Conservation (phyloP, 73 alveolate genomes). For the Blepharisma stoltei region DNA sequence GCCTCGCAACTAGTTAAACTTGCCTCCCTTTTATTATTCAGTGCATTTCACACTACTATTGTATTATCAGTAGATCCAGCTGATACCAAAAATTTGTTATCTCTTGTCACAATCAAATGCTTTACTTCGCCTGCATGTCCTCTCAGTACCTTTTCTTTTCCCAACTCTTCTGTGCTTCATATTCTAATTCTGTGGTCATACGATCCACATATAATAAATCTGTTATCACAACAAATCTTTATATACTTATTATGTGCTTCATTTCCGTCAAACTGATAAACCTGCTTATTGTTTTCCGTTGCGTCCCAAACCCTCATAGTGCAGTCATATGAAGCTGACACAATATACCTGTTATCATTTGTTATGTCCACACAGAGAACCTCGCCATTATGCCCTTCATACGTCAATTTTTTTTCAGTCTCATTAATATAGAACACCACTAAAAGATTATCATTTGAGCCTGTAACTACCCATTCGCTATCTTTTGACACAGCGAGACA, state of each 20-base stretch:
- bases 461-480: too few relatives aligned
- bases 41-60: not conserved
- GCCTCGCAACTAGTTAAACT: not conserved
- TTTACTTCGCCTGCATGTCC: not conserved
- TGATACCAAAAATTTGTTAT: not conserved
- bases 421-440: too few relatives aligned
- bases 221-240: not conserved
- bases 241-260: not conserved
- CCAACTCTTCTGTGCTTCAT: not conserved
- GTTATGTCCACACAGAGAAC: too few relatives aligned
- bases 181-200: not conserved
- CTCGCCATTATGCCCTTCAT: too few relatives aligned
- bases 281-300: not conserved
- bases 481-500: too few relatives aligned
- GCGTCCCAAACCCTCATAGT: too few relatives aligned
- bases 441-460: too few relatives aligned
- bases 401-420: too few relatives aligned
- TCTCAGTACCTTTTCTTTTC: not conserved
- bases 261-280: not conserved
- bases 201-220: not conserved
- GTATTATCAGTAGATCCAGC: not conserved
- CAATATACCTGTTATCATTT: too few relatives aligned
- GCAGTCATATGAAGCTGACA: too few relatives aligned
- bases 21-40: not conserved
- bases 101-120: not conserved